phyloP scores from a whole-genome alignment of 768 basidiomycete species.

The Dacryopinax primogenitus region DNA sequence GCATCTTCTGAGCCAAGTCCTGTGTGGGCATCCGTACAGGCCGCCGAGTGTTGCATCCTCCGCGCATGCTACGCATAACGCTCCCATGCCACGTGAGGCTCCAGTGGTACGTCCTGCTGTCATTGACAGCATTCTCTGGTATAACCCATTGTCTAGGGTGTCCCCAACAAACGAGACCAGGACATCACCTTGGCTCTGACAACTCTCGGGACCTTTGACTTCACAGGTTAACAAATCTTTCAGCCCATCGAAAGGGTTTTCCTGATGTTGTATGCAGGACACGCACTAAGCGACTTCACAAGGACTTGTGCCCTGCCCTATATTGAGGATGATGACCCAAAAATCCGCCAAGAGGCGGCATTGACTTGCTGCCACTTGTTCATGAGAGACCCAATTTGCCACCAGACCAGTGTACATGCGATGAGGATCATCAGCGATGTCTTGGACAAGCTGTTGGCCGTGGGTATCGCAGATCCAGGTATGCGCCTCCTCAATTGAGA shows the following conservation, averaged over 20 bases:
- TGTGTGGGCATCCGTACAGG: conserved; percentile 71
- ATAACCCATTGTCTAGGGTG: conserved; percentile 11
- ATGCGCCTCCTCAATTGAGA: conserved; percentile 15
- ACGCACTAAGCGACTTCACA: conserved; percentile 90
- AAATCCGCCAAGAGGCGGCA: conserved; percentile 81
- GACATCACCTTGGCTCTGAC: conserved; percentile 67
- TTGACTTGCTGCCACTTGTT: conserved; percentile 85
- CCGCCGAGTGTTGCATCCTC: not conserved
- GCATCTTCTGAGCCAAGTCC: conserved; percentile 64
- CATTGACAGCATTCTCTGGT: not conserved
- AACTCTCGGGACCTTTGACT: conserved; percentile 86
- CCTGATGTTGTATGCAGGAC: conserved; percentile 40
- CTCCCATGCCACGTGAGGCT: conserved; percentile 30
- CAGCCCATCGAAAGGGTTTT: not conserved
- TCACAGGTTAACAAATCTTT: conserved; percentile 49
- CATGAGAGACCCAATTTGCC: conserved; percentile 88
- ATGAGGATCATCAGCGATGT: conserved; percentile 97
- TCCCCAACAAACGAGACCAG: conserved; percentile 22
- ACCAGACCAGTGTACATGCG: conserved; percentile 88
- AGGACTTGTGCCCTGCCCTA: conserved; percentile 83
- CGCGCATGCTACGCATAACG: not conserved
- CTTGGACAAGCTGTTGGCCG: conserved; percentile 87
- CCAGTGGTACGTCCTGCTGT: conserved; percentile 61
- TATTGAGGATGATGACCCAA: conserved; percentile 79
- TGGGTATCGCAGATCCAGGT: conserved; percentile 95